phyloP scores from a whole-genome alignment of 805 yeast species.

The Ogataea trehalophila region DNA sequence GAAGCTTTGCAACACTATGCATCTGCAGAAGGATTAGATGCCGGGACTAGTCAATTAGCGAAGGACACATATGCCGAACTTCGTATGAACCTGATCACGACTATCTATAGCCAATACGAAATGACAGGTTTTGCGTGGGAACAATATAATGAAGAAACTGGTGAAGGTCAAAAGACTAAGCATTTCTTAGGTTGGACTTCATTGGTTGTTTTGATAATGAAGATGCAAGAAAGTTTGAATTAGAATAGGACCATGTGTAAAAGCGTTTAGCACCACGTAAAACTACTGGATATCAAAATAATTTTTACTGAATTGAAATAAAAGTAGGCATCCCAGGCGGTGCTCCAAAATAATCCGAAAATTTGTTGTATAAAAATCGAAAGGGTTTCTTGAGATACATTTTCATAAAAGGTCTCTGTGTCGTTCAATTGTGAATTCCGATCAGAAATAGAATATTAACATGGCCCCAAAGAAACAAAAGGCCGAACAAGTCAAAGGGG shows the following conservation, averaged over 20 bases:
- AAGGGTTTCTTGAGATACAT: conserved; percentile 1
- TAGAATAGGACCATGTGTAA: neutral
- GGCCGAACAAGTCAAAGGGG: conserved; percentile 5
- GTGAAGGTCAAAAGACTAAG: conserved; percentile 74
- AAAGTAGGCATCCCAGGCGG: too few relatives aligned
- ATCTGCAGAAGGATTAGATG: conserved; percentile 25
- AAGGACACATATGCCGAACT: conserved; percentile 50
- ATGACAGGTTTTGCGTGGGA: conserved; percentile 85
- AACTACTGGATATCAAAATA: too few relatives aligned
- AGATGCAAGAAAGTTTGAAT: conserved; percentile 53
- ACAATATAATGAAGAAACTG: conserved; percentile 75
- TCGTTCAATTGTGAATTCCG: too few relatives aligned
- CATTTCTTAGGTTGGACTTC: conserved; percentile 96
- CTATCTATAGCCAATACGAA: conserved; percentile 65
- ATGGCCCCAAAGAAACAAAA: conserved; percentile 15
- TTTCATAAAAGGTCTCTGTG: neutral
- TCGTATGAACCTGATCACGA: conserved; percentile 62
- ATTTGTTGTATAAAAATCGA: too few relatives aligned
- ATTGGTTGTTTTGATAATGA: conserved; percentile 73
- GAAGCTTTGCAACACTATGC: conserved; percentile 63
- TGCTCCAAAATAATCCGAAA: too few relatives aligned
- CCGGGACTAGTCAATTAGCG: conserved; percentile 34
- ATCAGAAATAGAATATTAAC: neutral
- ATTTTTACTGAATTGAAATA: too few relatives aligned
- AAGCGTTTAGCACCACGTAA: neutral